Conservation (phyloP, 2,329 filamentous ascomycete species). For the Colletotrichum camelliae region DNA sequence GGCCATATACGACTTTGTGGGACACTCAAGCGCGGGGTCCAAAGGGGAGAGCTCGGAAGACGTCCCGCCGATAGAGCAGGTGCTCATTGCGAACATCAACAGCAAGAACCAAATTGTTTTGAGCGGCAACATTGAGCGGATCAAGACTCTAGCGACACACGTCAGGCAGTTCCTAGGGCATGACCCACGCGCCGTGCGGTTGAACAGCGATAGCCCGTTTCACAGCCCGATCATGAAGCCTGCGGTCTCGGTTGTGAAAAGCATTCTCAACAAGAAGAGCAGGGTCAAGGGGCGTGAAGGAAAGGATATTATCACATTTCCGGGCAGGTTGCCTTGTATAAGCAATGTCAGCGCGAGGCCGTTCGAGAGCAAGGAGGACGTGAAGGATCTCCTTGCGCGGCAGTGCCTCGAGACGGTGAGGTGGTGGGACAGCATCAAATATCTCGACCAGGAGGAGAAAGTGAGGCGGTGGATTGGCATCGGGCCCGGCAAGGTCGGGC, state of each 20-base stretch:
- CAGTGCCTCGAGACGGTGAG: constrained; percentile 90
- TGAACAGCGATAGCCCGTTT: constrained; percentile 90
- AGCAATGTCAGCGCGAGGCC: constrained; percentile 86
- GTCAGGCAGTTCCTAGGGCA: constrained; percentile 89
- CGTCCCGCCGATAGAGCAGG: constrained; percentile 80
- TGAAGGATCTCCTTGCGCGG: constrained; percentile 80
- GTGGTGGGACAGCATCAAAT: constrained; percentile 94
- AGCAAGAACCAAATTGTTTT: constrained; percentile 96
- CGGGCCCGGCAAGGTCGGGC: constrained; percentile 90
- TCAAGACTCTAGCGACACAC: constrained; percentile 82
- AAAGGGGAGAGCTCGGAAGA: constrained; percentile 72
- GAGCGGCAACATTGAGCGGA: constrained; percentile 83
- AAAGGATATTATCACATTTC: constrained; percentile 75
- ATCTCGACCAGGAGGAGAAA: constrained; percentile 82
- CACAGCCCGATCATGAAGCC: constrained; percentile 93
- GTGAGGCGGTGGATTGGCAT: constrained; percentile 90
- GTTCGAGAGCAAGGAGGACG: constrained; percentile 73
- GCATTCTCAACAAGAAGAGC: constrained; percentile 66
- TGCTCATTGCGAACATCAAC: constrained; percentile 92
- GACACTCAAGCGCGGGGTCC: constrained; percentile 67
- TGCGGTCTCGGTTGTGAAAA: constrained; percentile 75
- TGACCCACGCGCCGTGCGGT: constrained; percentile 83
- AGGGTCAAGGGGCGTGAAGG: constrained; percentile 56
- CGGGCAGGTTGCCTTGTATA: constrained; percentile 76
- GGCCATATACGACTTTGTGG: constrained; percentile 81